These are phyloP conservation scores for Acarospora socialis DNA, from an alignment of 2,329 filamentous ascomycete species.

Conservation along the genomic window DNA sequence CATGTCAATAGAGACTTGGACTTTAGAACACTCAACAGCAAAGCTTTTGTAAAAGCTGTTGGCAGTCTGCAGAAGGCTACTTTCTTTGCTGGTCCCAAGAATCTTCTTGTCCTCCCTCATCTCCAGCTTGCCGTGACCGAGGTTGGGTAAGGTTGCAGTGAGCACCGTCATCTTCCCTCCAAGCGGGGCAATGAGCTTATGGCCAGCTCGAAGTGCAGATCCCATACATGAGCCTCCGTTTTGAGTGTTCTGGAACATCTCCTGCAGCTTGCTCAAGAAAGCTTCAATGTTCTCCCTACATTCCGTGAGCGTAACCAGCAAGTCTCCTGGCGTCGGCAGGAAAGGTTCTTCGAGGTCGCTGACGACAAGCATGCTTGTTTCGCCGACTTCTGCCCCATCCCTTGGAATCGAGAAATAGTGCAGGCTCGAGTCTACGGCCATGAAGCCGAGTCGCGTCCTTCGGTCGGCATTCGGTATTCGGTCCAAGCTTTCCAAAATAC, in stretches of 20 bases:
- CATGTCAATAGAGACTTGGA: conserved; percentile 97
- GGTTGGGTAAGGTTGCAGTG: conserved; percentile 75
- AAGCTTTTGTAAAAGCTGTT: conserved; percentile 99
- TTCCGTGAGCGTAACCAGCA: conserved; percentile 78
- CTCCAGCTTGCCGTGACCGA: conserved; percentile 79
- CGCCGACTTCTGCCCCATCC: conserved; percentile 69
- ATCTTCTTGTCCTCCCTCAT: conserved; percentile 95
- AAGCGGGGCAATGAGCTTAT: conserved; percentile 87
- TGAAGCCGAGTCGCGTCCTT: conserved; percentile 81
- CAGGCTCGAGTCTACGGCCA: conserved; percentile 85
- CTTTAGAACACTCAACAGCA: conserved; percentile 96
- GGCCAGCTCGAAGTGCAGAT: conserved; percentile 77
- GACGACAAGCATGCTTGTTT: conserved; percentile 83
- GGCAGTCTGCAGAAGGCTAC: conserved; percentile 69
- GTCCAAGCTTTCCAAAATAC: conserved; percentile 87
- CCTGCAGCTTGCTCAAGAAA: conserved; percentile 79
- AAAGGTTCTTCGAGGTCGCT: conserved; percentile 95
- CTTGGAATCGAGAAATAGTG: conserved; percentile 94
- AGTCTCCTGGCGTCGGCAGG: conserved; percentile 79
- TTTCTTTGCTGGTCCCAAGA: conserved; percentile 86
- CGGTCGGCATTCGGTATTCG: conserved; percentile 96
- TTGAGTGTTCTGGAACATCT: conserved; percentile 94
- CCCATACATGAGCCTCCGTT: conserved; percentile 88
- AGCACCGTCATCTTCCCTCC: conserved; percentile 92
- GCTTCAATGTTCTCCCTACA: conserved; percentile 81